A percentile compares a stretch with the other conserved stretches of the same genome.
Conservation (phyloP, 73 alveolate genomes). For the Paramecium octaurelia region DNA sequence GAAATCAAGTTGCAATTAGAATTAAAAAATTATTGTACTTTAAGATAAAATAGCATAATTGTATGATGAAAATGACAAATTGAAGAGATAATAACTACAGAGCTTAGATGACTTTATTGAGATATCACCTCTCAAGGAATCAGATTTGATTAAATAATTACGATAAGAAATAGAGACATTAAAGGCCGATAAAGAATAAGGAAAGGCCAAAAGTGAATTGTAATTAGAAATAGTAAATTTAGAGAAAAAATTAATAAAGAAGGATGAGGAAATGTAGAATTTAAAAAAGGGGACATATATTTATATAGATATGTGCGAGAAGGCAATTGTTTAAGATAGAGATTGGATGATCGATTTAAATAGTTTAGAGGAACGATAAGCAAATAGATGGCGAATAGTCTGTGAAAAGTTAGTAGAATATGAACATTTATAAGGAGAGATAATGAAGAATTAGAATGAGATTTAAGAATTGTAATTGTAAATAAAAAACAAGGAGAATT, state of each 20-base stretch:
- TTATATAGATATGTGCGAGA: not conserved
- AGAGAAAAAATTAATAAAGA: not conserved
- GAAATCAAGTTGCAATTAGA: not conserved
- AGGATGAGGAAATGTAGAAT: not conserved
- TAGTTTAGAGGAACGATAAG: not conserved
- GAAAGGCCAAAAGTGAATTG: not conserved
- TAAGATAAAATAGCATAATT: not conserved
- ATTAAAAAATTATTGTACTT: not conserved
- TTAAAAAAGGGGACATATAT: too few species aligned
- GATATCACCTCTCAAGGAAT: not conserved
- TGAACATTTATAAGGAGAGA: not conserved
- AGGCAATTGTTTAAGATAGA: not conserved
- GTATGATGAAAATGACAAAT: not conserved
- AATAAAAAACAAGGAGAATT: not conserved
- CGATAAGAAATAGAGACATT: not conserved
- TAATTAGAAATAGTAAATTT: not conserved
- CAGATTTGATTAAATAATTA: not conserved
- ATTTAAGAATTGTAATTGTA: not conserved
- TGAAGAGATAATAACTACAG: not conserved
- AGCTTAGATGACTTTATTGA: slow-evolving; percentile 1
- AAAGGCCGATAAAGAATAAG: not conserved
- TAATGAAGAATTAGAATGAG: not conserved
- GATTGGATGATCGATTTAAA: slow-evolving; percentile 19
- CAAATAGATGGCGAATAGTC: not conserved
- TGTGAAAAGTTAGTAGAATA: not conserved